Conservation (phyloP, 163 green algal genomes). For the Picocystis sp. region DNA sequence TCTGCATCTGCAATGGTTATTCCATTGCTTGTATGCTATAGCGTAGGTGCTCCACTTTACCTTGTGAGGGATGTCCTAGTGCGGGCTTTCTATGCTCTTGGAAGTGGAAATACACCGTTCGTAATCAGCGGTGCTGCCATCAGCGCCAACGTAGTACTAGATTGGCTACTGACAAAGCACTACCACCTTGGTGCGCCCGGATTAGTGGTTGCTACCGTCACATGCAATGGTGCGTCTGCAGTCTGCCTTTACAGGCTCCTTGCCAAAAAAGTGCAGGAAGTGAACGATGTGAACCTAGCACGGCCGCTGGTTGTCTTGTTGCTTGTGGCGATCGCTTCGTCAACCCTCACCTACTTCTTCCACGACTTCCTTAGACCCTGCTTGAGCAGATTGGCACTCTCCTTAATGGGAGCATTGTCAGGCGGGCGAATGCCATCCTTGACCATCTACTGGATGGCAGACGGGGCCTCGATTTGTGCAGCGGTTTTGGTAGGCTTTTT, state of each 20-base stretch:
- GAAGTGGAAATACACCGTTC: background rate
- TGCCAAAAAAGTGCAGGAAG: too few relatives aligned
- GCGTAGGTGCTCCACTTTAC: constrained; percentile 8
- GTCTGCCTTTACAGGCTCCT: background rate
- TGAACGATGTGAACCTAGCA: too few relatives aligned
- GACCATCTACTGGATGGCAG: too few relatives aligned
- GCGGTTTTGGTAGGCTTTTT: too few relatives aligned
- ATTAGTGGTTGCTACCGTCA: constrained; percentile 3
- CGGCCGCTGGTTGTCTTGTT: too few relatives aligned
- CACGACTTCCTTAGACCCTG: too few relatives aligned
- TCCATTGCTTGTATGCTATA: constrained; percentile 15
- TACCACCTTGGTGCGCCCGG: background rate
- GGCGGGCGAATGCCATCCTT: too few relatives aligned
- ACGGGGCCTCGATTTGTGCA: too few relatives aligned
- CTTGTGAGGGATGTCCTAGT: constrained; percentile 20
- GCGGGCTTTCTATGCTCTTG: constrained; percentile 19
- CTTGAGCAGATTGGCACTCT: too few relatives aligned
- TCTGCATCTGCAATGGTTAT: constrained; percentile 10
- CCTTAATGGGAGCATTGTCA: too few relatives aligned
- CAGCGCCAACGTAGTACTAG: background rate
- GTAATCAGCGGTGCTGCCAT: background rate
- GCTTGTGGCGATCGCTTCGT: too few relatives aligned
- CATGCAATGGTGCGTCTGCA: constrained; percentile 1
- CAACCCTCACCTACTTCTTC: too few relatives aligned
- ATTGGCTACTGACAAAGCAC: background rate